Evolutionary conservation across 768 basidiomycete species (phyloP).

Genomic region (Pholiota molesta): DNA sequence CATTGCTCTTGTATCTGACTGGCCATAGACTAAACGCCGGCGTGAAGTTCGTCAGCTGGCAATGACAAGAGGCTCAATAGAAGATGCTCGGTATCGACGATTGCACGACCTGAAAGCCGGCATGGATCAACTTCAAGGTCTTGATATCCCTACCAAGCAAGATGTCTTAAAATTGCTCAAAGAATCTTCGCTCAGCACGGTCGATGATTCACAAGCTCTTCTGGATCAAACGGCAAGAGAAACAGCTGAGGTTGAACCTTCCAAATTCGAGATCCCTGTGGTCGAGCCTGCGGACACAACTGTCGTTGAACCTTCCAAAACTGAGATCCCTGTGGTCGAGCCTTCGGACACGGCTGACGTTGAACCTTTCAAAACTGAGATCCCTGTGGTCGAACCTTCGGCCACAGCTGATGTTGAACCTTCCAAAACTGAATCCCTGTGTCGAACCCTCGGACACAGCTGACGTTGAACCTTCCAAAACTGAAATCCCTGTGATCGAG

Average conservation of each 20-base stretch:
- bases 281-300: neutral
- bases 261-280: neutral
- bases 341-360: too few relatives aligned
- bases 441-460: neutral
- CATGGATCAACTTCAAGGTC: slow-evolving; percentile 38
- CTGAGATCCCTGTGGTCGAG: neutral
- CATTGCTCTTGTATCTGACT: neutral
- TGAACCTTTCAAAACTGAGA: neutral
- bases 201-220: neutral
- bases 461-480: neutral
- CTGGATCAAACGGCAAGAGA: neutral
- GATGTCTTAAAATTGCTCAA: slow-evolving; percentile 15
- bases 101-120: slow-evolving; percentile 46
- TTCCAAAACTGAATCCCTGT: neutral
- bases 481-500: neutral
- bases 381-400: neutral
- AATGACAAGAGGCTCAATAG: slow-evolving; percentile 56
- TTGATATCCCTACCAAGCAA: slow-evolving; percentile 24
- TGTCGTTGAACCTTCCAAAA: neutral
- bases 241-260: neutral
- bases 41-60: slow-evolving; percentile 51
- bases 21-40: slow-evolving; percentile 56
- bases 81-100: slow-evolving; percentile 58
- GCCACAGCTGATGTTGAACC: neutral
- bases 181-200: neutral